Evolutionary conservation across 2,329 filamentous ascomycete genomes (phyloP).

Genomic region (Furcasterigmium sp.): DNA sequence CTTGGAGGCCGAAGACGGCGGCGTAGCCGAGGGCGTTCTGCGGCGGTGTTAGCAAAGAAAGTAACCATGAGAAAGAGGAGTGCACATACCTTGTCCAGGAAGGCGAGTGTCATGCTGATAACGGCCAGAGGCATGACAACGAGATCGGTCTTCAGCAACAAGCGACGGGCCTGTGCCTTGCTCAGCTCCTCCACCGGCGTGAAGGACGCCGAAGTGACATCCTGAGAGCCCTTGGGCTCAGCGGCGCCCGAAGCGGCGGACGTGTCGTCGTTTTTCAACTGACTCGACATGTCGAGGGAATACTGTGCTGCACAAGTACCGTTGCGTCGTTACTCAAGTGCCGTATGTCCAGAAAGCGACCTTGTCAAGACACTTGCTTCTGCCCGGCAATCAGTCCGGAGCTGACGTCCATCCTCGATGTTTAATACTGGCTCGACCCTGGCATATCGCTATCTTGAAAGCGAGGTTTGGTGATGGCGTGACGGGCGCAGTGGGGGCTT

Average conservation of each 20-base stretch:
- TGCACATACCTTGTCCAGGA: slow-evolving; percentile 11
- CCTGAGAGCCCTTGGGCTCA: background rate
- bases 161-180: slow-evolving; percentile 7
- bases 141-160: slow-evolving; percentile 12
- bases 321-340: too few relatives aligned
- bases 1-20: slow-evolving; percentile 33
- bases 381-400: background rate
- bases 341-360: too few relatives aligned
- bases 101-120: slow-evolving; percentile 13
- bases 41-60: background rate
- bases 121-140: slow-evolving; percentile 12
- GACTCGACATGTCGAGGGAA: too few relatives aligned
- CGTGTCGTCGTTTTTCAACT: too few relatives aligned
- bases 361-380: too few relatives aligned
- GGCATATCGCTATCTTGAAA: too few relatives aligned
- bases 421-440: too few relatives aligned
- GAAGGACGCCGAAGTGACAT: background rate
- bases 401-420: background rate
- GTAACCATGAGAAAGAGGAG: background rate
- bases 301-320: too few relatives aligned
- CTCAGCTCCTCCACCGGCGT: slow-evolving; percentile 1
- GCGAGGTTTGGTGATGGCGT: slow-evolving; percentile 2
- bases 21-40: slow-evolving; percentile 9
- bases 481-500: background rate
- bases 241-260: too few relatives aligned